Conservation (phyloP, 108 stramenopile genomes). For the Cyclotella sp. region DNA sequence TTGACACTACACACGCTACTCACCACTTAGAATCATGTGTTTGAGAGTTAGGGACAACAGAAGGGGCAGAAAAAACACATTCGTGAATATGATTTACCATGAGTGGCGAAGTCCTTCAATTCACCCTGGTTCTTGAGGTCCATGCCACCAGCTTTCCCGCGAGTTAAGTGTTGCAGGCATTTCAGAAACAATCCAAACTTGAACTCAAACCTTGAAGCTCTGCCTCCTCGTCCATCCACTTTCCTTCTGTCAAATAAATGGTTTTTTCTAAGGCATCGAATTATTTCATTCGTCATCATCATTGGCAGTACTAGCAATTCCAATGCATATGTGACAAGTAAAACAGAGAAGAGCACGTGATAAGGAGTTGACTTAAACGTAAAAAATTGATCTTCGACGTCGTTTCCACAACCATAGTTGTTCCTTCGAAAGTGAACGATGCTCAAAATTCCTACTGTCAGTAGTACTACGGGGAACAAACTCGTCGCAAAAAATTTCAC, state of each 20-base stretch:
- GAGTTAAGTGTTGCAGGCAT: conserved; percentile 1
- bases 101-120: conserved; percentile 1
- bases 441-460: neutral
- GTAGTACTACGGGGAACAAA: neutral
- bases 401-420: conserved; percentile 23
- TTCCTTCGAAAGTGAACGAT: neutral
- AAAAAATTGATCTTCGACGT: neutral
- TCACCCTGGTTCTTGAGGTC: conserved; percentile 21
- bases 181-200: conserved; percentile 25
- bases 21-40: too few relatives aligned
- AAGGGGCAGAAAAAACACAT: neutral
- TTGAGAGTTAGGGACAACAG: neutral
- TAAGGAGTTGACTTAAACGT: neutral
- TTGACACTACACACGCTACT: too few relatives aligned
- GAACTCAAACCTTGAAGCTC: conserved; percentile 2
- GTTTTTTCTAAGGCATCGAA: neutral
- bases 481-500: conserved; percentile 14
- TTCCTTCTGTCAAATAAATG: neutral
- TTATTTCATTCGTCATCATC: conserved; percentile 5
- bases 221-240: too few relatives aligned
- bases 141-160: conserved; percentile 20
- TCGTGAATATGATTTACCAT: neutral
- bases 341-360: neutral
- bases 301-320: conserved; percentile 19
- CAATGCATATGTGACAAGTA: conserved; percentile 19